These are phyloP conservation scores for Inga leiocalycina DNA, from an alignment of 306 rosid genomes.

Conservation along the genomic window DNA sequence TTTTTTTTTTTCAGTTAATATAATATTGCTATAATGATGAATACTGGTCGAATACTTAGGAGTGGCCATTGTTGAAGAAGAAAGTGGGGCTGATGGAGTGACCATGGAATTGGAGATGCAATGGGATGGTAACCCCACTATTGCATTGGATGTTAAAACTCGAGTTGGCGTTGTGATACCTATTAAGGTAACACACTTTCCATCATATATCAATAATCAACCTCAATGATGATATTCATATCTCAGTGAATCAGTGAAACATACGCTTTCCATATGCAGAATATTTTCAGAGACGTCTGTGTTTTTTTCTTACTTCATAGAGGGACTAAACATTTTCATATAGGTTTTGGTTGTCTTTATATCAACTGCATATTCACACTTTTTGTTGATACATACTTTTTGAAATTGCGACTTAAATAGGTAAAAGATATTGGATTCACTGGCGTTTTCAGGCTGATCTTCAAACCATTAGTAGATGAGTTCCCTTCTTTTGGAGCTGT, in stretches of 20 bases:
- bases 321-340: not conserved
- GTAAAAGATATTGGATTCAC: slow-evolving; percentile 97
- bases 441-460: slow-evolving; percentile 97
- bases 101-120: slow-evolving; percentile 91
- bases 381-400: slow-evolving; percentile 5
- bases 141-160: slow-evolving; percentile 79
- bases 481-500: slow-evolving; percentile 91
- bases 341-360: slow-evolving; percentile 20
- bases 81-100: slow-evolving; percentile 58
- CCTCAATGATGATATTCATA: not conserved
- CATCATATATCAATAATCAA: not conserved
- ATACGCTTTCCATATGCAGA: too few species aligned
- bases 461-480: slow-evolving; percentile 81
- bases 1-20: too few species aligned
- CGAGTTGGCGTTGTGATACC: slow-evolving; percentile 76
- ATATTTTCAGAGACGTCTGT: not conserved
- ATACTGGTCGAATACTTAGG: slow-evolving; percentile 49
- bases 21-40: slow-evolving; percentile 20
- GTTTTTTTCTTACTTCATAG: not conserved
- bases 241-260: too few species aligned
- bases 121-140: slow-evolving; percentile 93
- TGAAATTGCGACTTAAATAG: slow-evolving; percentile 40
- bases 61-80: slow-evolving; percentile 64
- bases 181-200: slow-evolving; percentile 62
- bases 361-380: slow-evolving; percentile 10